Conservation (phyloP, 495 filamentous ascomycete species). For the Talaromyces stipitatus region DNA sequence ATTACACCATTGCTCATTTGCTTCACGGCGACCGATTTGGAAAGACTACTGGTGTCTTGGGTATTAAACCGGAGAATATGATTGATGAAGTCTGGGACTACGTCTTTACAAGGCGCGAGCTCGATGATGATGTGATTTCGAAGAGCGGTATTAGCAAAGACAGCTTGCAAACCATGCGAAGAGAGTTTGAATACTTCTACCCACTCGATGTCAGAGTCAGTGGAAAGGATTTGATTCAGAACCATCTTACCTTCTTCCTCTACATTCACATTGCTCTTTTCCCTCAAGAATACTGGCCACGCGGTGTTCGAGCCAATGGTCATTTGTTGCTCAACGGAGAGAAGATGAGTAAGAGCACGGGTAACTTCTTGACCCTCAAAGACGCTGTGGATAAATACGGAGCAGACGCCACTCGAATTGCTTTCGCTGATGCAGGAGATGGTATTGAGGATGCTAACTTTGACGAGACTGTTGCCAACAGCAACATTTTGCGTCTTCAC, state of each 20-base stretch:
- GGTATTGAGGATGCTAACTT: slow-evolving; percentile 96
- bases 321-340: slow-evolving; percentile 91
- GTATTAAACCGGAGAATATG: slow-evolving; percentile 79
- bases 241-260: slow-evolving; percentile 93
- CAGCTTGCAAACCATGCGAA: slow-evolving; percentile 65
- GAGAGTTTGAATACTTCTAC: slow-evolving; percentile 96
- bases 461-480: slow-evolving; percentile 88
- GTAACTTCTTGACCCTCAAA: slow-evolving; percentile 90
- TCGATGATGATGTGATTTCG: slow-evolving; percentile 53
- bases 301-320: slow-evolving; percentile 76
- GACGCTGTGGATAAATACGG: slow-evolving; percentile 88
- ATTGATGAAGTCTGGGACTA: slow-evolving; percentile 96
- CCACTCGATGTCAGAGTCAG: slow-evolving; percentile 79
- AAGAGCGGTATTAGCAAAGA: slow-evolving; percentile 63
- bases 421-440: slow-evolving; percentile 91
- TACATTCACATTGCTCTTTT: slow-evolving; percentile 93
- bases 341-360: slow-evolving; percentile 94
- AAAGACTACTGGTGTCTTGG: slow-evolving; percentile 54
- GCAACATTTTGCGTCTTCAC: slow-evolving; percentile 76
- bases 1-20: slow-evolving; percentile 89
- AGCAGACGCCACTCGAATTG: slow-evolving; percentile 85
- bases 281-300: slow-evolving; percentile 77
- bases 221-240: slow-evolving; percentile 80
- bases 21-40: slow-evolving; percentile 81
- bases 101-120: slow-evolving; percentile 63